Evolutionary conservation across 352 stramenopile genomes (phyloP).

Genomic region (Aphanomyces cochlioides): DNA sequence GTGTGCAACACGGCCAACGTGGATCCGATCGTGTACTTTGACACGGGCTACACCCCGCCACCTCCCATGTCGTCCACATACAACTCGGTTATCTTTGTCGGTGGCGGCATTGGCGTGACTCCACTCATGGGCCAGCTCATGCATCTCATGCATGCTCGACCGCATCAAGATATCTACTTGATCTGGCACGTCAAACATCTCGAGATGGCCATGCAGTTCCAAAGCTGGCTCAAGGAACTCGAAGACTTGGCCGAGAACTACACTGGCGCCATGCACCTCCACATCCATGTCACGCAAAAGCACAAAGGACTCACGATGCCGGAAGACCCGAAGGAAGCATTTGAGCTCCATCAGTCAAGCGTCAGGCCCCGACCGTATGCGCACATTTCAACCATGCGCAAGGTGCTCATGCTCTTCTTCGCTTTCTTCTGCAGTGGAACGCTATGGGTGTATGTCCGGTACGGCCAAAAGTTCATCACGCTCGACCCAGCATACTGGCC

Average conservation of each 20-base stretch:
- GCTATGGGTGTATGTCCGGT: conserved; percentile 60
- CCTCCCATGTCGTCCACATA: conserved; percentile 30
- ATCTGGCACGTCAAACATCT: conserved; percentile 24
- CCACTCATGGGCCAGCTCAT: conserved; percentile 24
- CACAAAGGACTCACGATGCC: background rate
- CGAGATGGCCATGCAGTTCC: conserved; percentile 17
- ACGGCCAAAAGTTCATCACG: conserved; percentile 69
- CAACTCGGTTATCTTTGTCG: conserved; percentile 39
- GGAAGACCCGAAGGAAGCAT: background rate
- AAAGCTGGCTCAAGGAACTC: conserved; percentile 16
- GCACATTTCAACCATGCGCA: conserved; percentile 35
- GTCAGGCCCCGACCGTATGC: conserved; percentile 4
- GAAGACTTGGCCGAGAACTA: background rate
- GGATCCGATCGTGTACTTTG: conserved; percentile 34
- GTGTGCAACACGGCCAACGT: conserved; percentile 34
- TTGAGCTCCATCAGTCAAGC: too few species aligned
- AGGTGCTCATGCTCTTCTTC: conserved; percentile 78
- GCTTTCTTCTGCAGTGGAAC: conserved; percentile 75
- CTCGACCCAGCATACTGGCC: conserved; percentile 62
- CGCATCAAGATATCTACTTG: conserved; percentile 18
- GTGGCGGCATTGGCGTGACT: conserved; percentile 36
- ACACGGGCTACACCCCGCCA: conserved; percentile 38
- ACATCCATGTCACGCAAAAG: conserved; percentile 22
- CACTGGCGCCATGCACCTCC: background rate
- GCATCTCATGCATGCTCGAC: conserved; percentile 7